Evolutionary conservation across 2,329 filamentous ascomycete genomes (phyloP).

Genomic region (Clathrospora elynae): DNA sequence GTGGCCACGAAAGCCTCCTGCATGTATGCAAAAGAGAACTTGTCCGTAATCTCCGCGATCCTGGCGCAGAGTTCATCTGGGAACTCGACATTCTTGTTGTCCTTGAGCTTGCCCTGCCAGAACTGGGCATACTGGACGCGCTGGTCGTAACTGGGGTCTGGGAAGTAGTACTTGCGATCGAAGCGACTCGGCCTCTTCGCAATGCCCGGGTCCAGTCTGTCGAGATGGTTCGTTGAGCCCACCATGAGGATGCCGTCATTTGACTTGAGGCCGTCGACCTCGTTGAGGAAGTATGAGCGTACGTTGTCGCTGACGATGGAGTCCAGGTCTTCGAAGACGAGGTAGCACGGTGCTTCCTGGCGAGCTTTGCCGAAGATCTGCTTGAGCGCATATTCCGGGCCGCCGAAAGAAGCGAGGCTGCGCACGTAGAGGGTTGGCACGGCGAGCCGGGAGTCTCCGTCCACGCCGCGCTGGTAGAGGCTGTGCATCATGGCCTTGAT

Average conservation of each 20-base stretch:
- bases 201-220: slow-evolving; percentile 68
- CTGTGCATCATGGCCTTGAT: slow-evolving; percentile 73
- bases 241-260: slow-evolving; percentile 76
- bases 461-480: slow-evolving; percentile 58
- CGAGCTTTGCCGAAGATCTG: slow-evolving; percentile 59
- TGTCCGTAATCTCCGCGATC: slow-evolving; percentile 51
- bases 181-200: slow-evolving; percentile 55
- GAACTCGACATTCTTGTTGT: slow-evolving; percentile 48
- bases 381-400: slow-evolving; percentile 59
- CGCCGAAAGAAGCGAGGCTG: slow-evolving; percentile 51
- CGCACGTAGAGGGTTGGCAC: slow-evolving; percentile 64
- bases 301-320: slow-evolving; percentile 65
- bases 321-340: slow-evolving; percentile 75
- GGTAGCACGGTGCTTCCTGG: slow-evolving; percentile 67
- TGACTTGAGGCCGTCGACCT: slow-evolving; percentile 70
- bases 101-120: slow-evolving; percentile 51
- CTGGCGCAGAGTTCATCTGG: slow-evolving; percentile 48
- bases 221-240: slow-evolving; percentile 67
- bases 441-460: slow-evolving; percentile 42
- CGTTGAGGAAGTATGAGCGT: slow-evolving; percentile 72
- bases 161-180: slow-evolving; percentile 56
- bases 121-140: slow-evolving; percentile 52
- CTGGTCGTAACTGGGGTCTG: slow-evolving; percentile 47
- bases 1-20: slow-evolving; percentile 52
- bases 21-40: slow-evolving; percentile 55